Percentiles rank a stretch among this genome's conserved stretches.
phyloP scores from a whole-genome alignment of 331 rosid species.

The Malus hybrid region DNA sequence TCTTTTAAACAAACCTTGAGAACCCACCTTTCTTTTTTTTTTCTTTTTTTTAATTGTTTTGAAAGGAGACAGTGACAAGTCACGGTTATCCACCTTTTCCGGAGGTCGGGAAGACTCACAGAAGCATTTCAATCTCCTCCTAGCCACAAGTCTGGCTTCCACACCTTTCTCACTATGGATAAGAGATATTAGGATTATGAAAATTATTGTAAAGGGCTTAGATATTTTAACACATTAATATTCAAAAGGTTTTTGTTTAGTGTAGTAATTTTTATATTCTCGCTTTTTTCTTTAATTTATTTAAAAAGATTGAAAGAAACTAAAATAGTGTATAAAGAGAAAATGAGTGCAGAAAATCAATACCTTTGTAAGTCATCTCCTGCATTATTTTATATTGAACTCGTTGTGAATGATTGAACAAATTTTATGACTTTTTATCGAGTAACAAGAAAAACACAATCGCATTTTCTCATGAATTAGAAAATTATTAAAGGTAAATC shows the following conservation, averaged over 20 bases:
- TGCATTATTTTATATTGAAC: neutral
- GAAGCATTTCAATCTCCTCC: too few relatives aligned
- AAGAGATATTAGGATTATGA: neutral
- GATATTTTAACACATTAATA: neutral
- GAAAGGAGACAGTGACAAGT: too few relatives aligned
- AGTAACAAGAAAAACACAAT: neutral
- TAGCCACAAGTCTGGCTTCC: too few relatives aligned
- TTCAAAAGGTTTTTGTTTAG: neutral
- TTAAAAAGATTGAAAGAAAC: too few relatives aligned
- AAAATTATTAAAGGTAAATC: neutral
- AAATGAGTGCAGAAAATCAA: neutral
- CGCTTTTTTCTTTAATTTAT: too few relatives aligned
- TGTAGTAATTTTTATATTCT: neutral
- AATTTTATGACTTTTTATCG: neutral
- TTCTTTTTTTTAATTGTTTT: too few relatives aligned
- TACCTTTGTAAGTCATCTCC: neutral
- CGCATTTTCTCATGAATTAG: too few relatives aligned
- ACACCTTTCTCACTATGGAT: neutral
- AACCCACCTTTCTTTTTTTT: neutral
- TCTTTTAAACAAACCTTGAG: neutral
- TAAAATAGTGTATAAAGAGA: too few relatives aligned
- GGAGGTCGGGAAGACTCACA: rapidly evolving
- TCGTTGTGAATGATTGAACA: neutral
- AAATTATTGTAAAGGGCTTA: neutral
- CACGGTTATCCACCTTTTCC: too few relatives aligned